phyloP scores from a whole-genome alignment of 2,329 filamentous ascomycete genomes.

The Talaromyces verruculosus region DNA sequence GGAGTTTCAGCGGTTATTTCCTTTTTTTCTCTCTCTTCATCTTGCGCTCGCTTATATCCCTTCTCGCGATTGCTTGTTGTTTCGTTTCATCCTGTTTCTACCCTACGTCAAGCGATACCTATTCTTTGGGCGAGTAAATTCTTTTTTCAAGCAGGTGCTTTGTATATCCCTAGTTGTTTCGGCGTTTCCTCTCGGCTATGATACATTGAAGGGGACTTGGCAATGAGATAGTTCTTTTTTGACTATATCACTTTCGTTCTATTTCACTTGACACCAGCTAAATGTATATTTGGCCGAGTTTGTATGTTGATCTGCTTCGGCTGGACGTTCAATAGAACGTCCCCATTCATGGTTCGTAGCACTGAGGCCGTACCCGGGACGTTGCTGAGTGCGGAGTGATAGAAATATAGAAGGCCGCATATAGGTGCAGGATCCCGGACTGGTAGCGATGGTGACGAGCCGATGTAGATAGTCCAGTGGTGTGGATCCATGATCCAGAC shows the following conservation, averaged over 20 bases:
- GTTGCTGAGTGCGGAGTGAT: not conserved
- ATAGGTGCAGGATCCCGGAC: not conserved
- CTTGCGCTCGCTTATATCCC: slow-evolving; percentile 3
- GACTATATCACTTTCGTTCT: not conserved
- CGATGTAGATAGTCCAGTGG: not conserved
- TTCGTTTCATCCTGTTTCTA: slow-evolving; percentile 3
- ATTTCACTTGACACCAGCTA: not conserved
- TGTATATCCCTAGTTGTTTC: not conserved
- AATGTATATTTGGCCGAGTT: not conserved
- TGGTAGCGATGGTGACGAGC: not conserved
- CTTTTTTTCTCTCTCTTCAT: not conserved
- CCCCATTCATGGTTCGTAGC: not conserved
- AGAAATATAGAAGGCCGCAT: too few relatives aligned
- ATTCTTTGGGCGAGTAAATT: not conserved
- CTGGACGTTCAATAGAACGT: not conserved
- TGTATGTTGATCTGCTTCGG: not conserved
- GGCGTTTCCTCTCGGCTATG: not conserved
- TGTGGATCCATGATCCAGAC: too few relatives aligned
- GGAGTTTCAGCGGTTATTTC: slow-evolving; percentile 23
- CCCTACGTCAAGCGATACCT: slow-evolving; percentile 7
- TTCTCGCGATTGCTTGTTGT: slow-evolving; percentile 4
- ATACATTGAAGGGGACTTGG: not conserved
- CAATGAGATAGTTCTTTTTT: not conserved
- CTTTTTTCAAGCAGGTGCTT: not conserved
- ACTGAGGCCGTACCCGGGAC: not conserved